Percentiles rank a stretch among this genome's conserved stretches.
Evolutionary conservation across 345 rosid genomes (phyloP).

Genomic region (Gossypium turneri): DNA sequence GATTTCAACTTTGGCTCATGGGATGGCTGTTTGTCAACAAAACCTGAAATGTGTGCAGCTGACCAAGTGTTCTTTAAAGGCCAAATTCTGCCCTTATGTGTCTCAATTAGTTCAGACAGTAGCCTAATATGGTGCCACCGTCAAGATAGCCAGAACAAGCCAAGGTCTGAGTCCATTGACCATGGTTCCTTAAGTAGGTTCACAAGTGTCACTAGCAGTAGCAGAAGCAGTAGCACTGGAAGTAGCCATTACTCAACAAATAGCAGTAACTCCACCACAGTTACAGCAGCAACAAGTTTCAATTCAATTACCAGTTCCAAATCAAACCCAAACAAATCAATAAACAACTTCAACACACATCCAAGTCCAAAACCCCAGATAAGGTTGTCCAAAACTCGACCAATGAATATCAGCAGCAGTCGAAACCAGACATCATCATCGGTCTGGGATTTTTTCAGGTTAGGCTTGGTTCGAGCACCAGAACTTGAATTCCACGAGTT

Average conservation of each 20-base stretch:
- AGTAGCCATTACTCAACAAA: constrained; percentile 11
- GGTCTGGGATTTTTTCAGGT: constrained; percentile 61
- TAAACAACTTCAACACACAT: constrained; percentile 43
- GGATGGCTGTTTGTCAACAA: constrained; percentile 31
- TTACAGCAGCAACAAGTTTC: background rate
- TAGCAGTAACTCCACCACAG: background rate
- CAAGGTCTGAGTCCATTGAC: constrained; percentile 58
- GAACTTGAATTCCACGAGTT: constrained; percentile 58
- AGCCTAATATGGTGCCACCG: constrained; percentile 15
- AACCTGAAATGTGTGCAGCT: constrained; percentile 62
- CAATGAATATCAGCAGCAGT: constrained; percentile 19
- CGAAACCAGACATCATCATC: constrained; percentile 49
- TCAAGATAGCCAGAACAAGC: constrained; percentile 17
- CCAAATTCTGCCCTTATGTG: constrained; percentile 55
- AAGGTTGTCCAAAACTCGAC: constrained; percentile 33
- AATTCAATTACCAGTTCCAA: constrained; percentile 1
- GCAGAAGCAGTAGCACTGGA: constrained; percentile 45
- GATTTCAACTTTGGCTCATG: constrained; percentile 56
- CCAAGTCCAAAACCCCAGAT: constrained; percentile 82
- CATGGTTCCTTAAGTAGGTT: constrained; percentile 20
- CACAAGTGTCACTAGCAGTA: constrained; percentile 26
- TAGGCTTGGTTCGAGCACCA: constrained; percentile 72
- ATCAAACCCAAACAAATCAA: constrained; percentile 30
- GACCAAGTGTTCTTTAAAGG: constrained; percentile 76
- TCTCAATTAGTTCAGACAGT: constrained; percentile 48